Evolutionary conservation across 768 basidiomycete species (phyloP).

Genomic region (Suillus variegatus): DNA sequence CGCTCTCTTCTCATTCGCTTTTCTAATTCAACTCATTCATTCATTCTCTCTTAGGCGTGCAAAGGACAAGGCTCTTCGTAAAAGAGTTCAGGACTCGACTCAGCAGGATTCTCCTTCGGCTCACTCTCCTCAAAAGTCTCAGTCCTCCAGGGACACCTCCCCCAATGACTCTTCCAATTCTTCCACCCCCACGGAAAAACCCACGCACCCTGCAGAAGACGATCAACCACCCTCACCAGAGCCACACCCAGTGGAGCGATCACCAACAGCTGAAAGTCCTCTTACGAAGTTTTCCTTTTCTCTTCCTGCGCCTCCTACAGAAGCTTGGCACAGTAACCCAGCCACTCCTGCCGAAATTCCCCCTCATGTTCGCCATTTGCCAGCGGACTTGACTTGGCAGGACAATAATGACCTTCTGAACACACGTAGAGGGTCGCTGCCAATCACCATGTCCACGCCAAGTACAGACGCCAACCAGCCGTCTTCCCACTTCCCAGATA

Average conservation of each 20-base stretch:
- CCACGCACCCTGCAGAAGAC: constrained; percentile 24
- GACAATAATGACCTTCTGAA: constrained; percentile 34
- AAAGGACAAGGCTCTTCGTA: constrained; percentile 74
- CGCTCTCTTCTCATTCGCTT: constrained; percentile 11
- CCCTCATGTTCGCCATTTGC: constrained; percentile 26
- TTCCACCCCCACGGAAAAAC: constrained; percentile 44
- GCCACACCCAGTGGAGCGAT: constrained; percentile 6
- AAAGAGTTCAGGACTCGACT: constrained; percentile 40
- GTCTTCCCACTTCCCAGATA: constrained; percentile 36
- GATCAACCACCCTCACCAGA: constrained; percentile 11
- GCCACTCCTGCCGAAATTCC: constrained; percentile 26
- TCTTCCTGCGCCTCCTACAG: constrained; percentile 19
- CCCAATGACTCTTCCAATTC: constrained; percentile 32
- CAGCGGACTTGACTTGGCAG: constrained; percentile 22
- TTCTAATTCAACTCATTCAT: constrained; percentile 8
- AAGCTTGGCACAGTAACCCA: constrained; percentile 37
- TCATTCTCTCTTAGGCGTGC: constrained; percentile 56
- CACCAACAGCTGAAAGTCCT: constrained; percentile 12
- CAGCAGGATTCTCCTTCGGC: constrained; percentile 19
- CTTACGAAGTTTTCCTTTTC: constrained; percentile 27
- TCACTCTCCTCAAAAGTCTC: constrained; percentile 12
- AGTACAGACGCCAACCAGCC: constrained; percentile 36
- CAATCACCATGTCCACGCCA: constrained; percentile 33
- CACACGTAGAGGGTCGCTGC: constrained; percentile 57
- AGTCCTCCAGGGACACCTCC: constrained; percentile 25